phyloP scores from a whole-genome alignment of 1,139 yeast species.

The Sugiyamaella castrensis region DNA sequence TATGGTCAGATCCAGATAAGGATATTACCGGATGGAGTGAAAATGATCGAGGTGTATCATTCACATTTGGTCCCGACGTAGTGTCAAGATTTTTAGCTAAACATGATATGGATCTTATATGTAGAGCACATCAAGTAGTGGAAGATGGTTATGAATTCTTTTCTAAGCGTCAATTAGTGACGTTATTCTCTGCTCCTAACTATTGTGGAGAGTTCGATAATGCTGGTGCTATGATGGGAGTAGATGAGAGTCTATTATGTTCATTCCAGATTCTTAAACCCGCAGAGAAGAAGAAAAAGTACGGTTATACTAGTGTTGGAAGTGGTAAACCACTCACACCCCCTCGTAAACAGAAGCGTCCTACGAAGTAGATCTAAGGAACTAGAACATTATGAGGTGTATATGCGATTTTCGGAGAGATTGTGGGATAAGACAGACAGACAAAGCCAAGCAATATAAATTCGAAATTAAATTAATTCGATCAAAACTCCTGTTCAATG shows the following conservation, averaged over 20 bases:
- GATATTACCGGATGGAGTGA: slow-evolving; percentile 98
- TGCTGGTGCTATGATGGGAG: slow-evolving; percentile 99
- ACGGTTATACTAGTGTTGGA: slow-evolving; percentile 51
- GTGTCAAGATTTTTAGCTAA: slow-evolving; percentile 91
- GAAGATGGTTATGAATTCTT: slow-evolving; percentile 99
- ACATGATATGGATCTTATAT: slow-evolving; percentile 94
- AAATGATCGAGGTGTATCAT: slow-evolving; percentile 96
- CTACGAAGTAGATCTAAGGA: slow-evolving; percentile 9
- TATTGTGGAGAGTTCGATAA: slow-evolving; percentile 98
- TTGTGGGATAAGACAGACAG: too few species aligned
- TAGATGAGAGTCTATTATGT: slow-evolving; percentile 91
- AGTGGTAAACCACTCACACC: slow-evolving; percentile 57
- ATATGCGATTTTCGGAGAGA: not conserved
- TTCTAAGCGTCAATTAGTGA: slow-evolving; percentile 90
- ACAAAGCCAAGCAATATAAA: too few species aligned
- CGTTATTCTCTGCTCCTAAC: slow-evolving; percentile 93
- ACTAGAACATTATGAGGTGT: not conserved
- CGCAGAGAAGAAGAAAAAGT: slow-evolving; percentile 88
- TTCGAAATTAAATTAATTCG: too few species aligned
- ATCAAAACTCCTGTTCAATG: too few species aligned
- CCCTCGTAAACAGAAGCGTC: slow-evolving; percentile 62
- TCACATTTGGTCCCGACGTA: slow-evolving; percentile 96
- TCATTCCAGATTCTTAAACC: slow-evolving; percentile 98
- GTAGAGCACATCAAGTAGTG: slow-evolving; percentile 98
- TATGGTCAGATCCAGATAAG: slow-evolving; percentile 98